Percentiles rank a stretch among this genome's conserved stretches.
Evolutionary conservation across 2,329 filamentous ascomycete genomes (phyloP).

Genomic region (Pleoardoris graminearum): DNA sequence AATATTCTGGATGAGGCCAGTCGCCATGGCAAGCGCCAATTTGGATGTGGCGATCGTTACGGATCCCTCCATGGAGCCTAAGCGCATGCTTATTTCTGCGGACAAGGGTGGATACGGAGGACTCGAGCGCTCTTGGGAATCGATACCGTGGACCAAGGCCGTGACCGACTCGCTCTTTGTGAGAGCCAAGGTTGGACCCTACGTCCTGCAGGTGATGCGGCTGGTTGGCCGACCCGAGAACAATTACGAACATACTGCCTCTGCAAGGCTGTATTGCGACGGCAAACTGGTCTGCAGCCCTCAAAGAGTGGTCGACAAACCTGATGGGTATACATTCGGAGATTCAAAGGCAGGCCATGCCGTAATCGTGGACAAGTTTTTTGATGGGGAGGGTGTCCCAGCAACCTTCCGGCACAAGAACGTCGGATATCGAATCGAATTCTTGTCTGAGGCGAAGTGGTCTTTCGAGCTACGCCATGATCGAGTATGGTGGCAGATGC

Average conservation of each 20-base stretch:
- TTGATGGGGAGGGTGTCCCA: slow-evolving; percentile 5
- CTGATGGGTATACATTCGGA: neutral
- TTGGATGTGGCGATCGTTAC: slow-evolving; percentile 2
- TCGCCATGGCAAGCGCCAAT: slow-evolving; percentile 5
- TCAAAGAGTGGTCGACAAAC: slow-evolving; percentile 6
- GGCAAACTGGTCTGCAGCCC: slow-evolving; percentile 6
- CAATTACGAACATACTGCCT: slow-evolving; percentile 1
- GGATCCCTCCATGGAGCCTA: neutral
- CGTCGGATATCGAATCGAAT: slow-evolving; percentile 5
- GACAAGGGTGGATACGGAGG: slow-evolving; percentile 8
- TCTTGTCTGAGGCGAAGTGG: slow-evolving; percentile 6
- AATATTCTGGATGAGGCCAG: slow-evolving; percentile 9
- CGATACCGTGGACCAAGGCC: slow-evolving; percentile 7
- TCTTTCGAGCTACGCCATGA: slow-evolving; percentile 5
- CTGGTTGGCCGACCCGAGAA: slow-evolving; percentile 7
- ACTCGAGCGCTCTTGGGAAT: slow-evolving; percentile 7
- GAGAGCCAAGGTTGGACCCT: slow-evolving; percentile 8
- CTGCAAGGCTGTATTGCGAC: slow-evolving; percentile 7
- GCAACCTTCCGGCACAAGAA: slow-evolving; percentile 7
- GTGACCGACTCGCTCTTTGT: slow-evolving; percentile 10
- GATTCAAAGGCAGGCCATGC: neutral
- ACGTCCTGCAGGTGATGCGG: slow-evolving; percentile 10
- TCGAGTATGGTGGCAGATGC: slow-evolving; percentile 4
- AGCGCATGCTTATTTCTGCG: slow-evolving; percentile 4
- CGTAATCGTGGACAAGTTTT: slow-evolving; percentile 1